Base-by-base conservation (phyloP, 495 filamentous ascomycete species). In the Neohortaea acidophila region DNA sequence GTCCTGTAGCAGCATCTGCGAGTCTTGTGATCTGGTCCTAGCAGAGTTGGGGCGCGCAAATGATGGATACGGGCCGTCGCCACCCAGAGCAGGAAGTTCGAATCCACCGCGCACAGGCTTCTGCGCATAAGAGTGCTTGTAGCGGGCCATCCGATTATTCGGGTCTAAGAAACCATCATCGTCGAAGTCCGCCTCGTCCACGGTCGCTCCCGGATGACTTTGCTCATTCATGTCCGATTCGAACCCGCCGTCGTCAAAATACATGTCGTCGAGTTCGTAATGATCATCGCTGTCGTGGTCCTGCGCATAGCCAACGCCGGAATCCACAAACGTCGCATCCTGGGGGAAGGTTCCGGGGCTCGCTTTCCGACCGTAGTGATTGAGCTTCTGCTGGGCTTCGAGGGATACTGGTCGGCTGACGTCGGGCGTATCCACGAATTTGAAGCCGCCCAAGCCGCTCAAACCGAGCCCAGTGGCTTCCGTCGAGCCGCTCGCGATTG, bases 131-230 rank as follows among this genome's bases (percentile, higher is more conserved):
- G n/a, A n/a, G n/a, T n/a, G n/a, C n/a, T n/a, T n/a, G n/a, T n/a
- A n/a, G n/a, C n/a, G n/a, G n/a, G n/a, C n/a, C n/a, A n/a, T n/a
- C n/a, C n/a, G n/a, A n/a, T 26, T 17, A 1, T 14, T 19, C 12
- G 29, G 18, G 14, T 18, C 12, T 1, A 81, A 79, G 37, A 85
- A 83, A 23, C 63, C 62, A 45, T 86, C 80, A 56, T 91, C 81
- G 24, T 85, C 61, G 2, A 66, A 77, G 44, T 79, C 77, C 36
- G 77, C 66, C 31, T 83, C 79, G 48, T 79, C 74, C 58, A 79
- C 65, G 28, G 64, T 47, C 12, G 67, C 67, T 29, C 41, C 19
- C 17, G 32, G 10, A 23, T 34, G 21, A 17, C n/a, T 11, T 25
- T 13, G 34, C 24, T 9, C 7, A 9, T 9, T 6, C 14, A 45